Evolutionary conservation across 108 stramenopile genomes (phyloP), one percentile per base, ranked within the genome.

Genomic region (Seminavis robusta): DNA sequence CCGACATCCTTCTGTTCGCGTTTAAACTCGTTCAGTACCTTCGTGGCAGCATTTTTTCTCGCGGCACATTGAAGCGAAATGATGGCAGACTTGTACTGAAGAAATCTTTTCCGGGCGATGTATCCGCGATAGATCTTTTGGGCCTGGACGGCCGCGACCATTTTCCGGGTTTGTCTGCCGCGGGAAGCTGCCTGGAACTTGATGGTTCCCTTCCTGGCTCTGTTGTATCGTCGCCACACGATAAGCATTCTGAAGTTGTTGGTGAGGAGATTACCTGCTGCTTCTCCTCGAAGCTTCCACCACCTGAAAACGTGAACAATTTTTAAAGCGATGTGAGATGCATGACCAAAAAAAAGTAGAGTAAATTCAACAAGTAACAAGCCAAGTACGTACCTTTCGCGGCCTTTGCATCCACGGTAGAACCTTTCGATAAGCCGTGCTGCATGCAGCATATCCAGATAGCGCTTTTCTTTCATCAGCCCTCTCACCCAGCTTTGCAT

Each of bases 401-500:
- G 82, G 32, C 93, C 93, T 52, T 85, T 81, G 69, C 59, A 85
- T 16, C 93, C 93, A 60, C 92, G 88, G 59, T 88, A 80, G 58
- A 76, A 82, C 28, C 83, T 60, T 59, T 95, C 85, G 34, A 91
- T 73, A 4, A 62, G 78, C 38, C 65, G 65, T 23, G 76, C 74
- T 3, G 84, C 84, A 56, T 88, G 74, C n/a, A 64, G 49, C 27
- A 62, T 48, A 41, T 82, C 71, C 38, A 76, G 73, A 57, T 81
- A 88, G 27, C 59, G 52, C 61, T 74, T 79, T 48, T 74, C 58
- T 47, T 76, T 65, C 56, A 80, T 79, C 57, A 84, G 56, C 15
- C 90, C 86, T 42, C 94, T 65, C 46, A 83, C 83, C 77, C 87
- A 86, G 50, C 83, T 74, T 73, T 97, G 96, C 48, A 97, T 74